Base-by-base conservation (phyloP, 163 green algal genomes). In the Smithsoniella earleae region DNA sequence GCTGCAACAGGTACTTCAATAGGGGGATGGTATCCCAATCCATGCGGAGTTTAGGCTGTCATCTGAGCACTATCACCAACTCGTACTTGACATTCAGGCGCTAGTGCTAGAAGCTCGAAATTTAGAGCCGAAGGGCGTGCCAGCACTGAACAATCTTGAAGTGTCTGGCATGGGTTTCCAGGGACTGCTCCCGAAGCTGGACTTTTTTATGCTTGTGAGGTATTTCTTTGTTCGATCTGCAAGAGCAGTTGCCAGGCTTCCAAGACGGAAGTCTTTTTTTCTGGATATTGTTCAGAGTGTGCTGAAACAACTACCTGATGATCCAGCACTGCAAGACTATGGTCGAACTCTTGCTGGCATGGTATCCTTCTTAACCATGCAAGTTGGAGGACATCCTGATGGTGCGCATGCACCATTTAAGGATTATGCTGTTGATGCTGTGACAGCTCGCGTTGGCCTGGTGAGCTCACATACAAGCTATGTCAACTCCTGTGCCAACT, bases 121-220 rank as follows among this genome's bases (percentile, higher is more conserved):
- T n/a, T n/a, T n/a, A n/a, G n/a, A n/a, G n/a, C n/a, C n/a, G n/a
- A n/a, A n/a, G n/a, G n/a, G n/a, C n/a, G n/a, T n/a, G 40, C 40
- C 10, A 49, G 40, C 13, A 22, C 40, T 49, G 40, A 49, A 49
- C 13, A 49, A 49, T 49, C 10, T 49, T 49, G 40, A 84, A 66
- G 33, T 88, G 3, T 46, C 79, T 2, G 73, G 83, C 27, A 74
- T 86, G 54, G 87, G 84, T 2, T 58, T 66, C 25, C 74, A 81
- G 18, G 88, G 88, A 1, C 82, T 85, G 78, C 77, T 95, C 37
- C 87, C 88, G 31, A 94, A 92, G 69, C 75, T 91, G 43, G 89
- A 95, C 73, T 79, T 92, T 52, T 86, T 79, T 34, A 86, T 77
- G 62, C 63, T 91, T 4, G 52, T 89, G 27, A 77, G 78, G 36